Evolutionary conservation across 768 basidiomycete genomes (phyloP).

Genomic region (Gloeopeniophorella convolvens): DNA sequence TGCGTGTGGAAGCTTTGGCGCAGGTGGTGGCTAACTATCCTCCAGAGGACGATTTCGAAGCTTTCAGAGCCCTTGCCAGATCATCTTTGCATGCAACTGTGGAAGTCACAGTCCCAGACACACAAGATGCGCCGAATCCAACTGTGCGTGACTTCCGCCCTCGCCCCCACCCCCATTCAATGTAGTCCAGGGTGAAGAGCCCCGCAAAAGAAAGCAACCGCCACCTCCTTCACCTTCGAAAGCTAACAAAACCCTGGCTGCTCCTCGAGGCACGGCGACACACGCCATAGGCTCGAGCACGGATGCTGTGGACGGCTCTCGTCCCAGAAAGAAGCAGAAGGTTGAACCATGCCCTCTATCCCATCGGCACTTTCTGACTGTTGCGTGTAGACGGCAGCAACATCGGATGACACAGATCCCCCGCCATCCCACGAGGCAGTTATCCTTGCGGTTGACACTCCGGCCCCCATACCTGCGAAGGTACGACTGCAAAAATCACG

Average conservation of each 20-base stretch:
- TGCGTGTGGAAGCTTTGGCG: constrained; percentile 28
- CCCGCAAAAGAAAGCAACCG: background rate
- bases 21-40: background rate
- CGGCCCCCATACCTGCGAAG: too few species aligned
- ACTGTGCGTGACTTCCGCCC: background rate
- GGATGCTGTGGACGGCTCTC: background rate
- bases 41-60: constrained; percentile 75
- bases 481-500: too few species aligned
- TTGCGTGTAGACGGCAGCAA: too few species aligned
- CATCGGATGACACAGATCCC: too few species aligned
- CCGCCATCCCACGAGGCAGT: too few species aligned
- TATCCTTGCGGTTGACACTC: too few species aligned
- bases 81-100: constrained; percentile 24
- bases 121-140: background rate
- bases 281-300: background rate
- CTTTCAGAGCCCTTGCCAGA: constrained; percentile 47
- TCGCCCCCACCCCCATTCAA: background rate
- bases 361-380: too few species aligned
- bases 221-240: background rate
- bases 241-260: background rate
- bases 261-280: background rate
- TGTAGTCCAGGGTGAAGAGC: background rate
- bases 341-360: too few species aligned
- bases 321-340: constrained; percentile 11
- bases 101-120: constrained; percentile 5